Conservation (phyloP, 768 basidiomycete species). For the Psilocybe cyanescens region DNA sequence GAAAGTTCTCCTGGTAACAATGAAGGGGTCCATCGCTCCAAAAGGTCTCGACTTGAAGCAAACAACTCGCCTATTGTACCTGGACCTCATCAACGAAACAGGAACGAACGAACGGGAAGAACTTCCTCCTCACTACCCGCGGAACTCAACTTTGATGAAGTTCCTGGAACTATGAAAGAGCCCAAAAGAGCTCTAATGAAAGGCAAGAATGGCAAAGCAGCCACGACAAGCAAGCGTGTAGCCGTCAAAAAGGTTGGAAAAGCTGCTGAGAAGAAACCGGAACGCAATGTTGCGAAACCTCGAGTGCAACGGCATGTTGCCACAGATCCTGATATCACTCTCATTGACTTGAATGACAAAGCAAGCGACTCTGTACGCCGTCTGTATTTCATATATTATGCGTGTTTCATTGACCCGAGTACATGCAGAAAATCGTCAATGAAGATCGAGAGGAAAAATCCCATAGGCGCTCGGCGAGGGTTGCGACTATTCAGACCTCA, state of each 20-base stretch:
- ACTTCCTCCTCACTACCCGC: neutral
- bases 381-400: neutral
- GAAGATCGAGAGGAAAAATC: neutral
- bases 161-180: slow-evolving; percentile 3
- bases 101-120: slow-evolving; percentile 5
- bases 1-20: neutral
- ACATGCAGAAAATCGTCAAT: neutral
- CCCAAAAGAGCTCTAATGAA: slow-evolving; percentile 27
- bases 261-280: neutral
- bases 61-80: neutral
- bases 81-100: neutral
- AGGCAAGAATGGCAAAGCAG: slow-evolving; percentile 29
- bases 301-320: neutral
- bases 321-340: slow-evolving; percentile 11
- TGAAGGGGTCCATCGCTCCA: neutral
- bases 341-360: neutral
- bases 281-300: neutral
- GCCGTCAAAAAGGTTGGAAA: neutral
- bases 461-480: slow-evolving; percentile 16
- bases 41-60: neutral
- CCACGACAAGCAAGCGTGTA: slow-evolving; percentile 4
- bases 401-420: neutral
- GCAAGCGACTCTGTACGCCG: neutral
- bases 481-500: neutral
- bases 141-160: slow-evolving; percentile 19